A percentile compares a stretch with the other conserved stretches of the same genome.
Conservation (phyloP, 106 monocot genomes). For the Dioscorea dumetorum region DNA sequence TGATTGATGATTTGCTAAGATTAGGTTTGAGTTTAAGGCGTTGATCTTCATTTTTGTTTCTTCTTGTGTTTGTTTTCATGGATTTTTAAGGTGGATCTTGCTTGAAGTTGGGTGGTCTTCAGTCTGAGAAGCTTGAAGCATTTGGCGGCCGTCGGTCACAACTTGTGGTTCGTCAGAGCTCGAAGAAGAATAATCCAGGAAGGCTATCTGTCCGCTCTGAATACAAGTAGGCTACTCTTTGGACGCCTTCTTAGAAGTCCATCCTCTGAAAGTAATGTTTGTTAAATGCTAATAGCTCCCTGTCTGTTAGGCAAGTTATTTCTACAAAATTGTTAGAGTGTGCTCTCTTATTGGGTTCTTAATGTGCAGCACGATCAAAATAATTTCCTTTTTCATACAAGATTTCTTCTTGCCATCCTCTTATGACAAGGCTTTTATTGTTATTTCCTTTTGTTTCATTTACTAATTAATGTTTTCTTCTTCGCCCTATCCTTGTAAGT, state of each 20-base stretch:
- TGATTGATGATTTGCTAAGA: neutral
- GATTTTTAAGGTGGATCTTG: conserved; percentile 10
- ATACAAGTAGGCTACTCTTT: conserved; percentile 3
- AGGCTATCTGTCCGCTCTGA: conserved; percentile 18
- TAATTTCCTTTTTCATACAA: neutral
- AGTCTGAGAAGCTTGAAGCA: neutral
- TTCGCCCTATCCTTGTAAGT: too few relatives aligned
- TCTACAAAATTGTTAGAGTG: neutral
- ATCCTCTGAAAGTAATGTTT: neutral
- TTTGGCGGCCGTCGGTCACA: conserved; percentile 6
- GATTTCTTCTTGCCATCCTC: neutral
- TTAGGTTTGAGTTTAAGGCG: neutral
- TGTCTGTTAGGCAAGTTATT: neutral
- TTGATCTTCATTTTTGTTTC: too few relatives aligned
- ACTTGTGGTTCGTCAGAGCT: conserved; percentile 15
- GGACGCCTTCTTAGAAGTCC: neutral
- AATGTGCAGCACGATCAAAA: too few relatives aligned
- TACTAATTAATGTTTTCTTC: too few relatives aligned
- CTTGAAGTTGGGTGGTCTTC: conserved; percentile 4
- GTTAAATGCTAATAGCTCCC: neutral
- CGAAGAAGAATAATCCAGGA: conserved; percentile 2
- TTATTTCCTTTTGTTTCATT: neutral
- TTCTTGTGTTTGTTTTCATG: neutral
- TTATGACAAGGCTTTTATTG: neutral
- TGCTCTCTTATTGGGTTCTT: too few relatives aligned